Evolutionary conservation across 768 basidiomycete genomes (phyloP), one percentile per base, ranked within the genome.

Genomic region (Dendrothele bispora): DNA sequence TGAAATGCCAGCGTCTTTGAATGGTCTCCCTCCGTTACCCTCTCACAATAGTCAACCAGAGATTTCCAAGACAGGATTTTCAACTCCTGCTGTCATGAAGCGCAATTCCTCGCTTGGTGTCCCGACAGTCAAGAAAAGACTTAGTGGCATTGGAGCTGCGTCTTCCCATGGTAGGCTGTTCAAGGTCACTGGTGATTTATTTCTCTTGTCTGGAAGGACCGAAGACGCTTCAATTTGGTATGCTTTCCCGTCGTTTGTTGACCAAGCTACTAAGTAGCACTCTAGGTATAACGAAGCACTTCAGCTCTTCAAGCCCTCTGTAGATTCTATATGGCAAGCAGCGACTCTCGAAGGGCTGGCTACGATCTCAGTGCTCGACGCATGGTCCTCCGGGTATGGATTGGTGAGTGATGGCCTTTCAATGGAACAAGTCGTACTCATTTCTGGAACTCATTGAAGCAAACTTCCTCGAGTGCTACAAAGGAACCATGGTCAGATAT

Each of bases 261-360:
- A 21, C 41, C 50, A 30, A 35, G 38, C 51, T 55, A 43, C n/a
- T n/a, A n/a, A n/a, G n/a, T n/a, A n/a, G n/a, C n/a, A n/a, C 46
- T 43, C 24, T 58, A 92, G 90, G 83, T 98, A 93, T 65, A 79
- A 82, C 43, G 94, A 98, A 70, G 87, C 93, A 11, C 68, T 92
- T 15, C 77, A 77, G 26, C 62, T 89, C n/a, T 83, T 92, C 56
- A 89, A 86, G 64, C 72, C 73, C 1, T 75, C 82, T 7, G 80
- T 83, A 46, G 95, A 98, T 64, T 67, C 79, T 20, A 73, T 88
- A 22, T 99, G 95, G 95, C 88, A 94, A 62, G 95, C 91, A 0
- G 83, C 87, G 11, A 84, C 86, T 0, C 70, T 91, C 37, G 97
- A 99, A 69, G 91, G 92, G 4, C 64, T 94, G 56, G 89, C 88